phyloP scores from a whole-genome alignment of 169 alveolate genomes.

The Babesia microti region DNA sequence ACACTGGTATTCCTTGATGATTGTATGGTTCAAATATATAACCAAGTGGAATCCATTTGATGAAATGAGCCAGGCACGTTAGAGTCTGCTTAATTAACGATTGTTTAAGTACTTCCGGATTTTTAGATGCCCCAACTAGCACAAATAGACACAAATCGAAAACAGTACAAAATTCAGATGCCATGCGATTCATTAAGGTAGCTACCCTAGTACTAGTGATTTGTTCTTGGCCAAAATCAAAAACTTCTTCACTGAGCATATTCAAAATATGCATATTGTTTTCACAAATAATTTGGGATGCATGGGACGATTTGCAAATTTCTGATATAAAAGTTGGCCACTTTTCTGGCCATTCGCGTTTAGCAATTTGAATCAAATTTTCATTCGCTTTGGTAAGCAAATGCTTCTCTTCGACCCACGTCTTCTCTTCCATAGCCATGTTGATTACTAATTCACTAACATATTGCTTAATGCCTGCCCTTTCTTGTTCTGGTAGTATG shows the following conservation, averaged over 20 bases:
- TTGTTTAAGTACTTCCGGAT: slow-evolving; percentile 65
- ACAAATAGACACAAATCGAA: slow-evolving; percentile 81
- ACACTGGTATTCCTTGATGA: slow-evolving; percentile 49
- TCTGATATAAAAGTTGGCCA: slow-evolving; percentile 99
- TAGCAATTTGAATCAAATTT: slow-evolving; percentile 74
- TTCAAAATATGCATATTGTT: slow-evolving; percentile 91
- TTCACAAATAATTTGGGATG: slow-evolving; percentile 90
- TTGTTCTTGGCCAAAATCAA: slow-evolving; percentile 81
- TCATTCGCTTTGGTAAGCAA: slow-evolving; percentile 73
- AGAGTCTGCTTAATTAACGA: slow-evolving; percentile 78
- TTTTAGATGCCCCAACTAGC: slow-evolving; percentile 60
- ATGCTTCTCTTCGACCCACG: slow-evolving; percentile 63
- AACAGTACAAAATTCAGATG: slow-evolving; percentile 67
- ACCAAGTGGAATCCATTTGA: slow-evolving; percentile 89
- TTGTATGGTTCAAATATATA: slow-evolving; percentile 78
- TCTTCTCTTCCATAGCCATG: slow-evolving; percentile 62
- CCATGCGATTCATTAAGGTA: slow-evolving; percentile 60
- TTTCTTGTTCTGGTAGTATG: slow-evolving; percentile 69
- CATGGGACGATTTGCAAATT: slow-evolving; percentile 87
- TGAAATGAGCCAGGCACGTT: slow-evolving; percentile 79
- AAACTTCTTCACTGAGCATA: slow-evolving; percentile 90
- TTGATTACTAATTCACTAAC: slow-evolving; percentile 66
- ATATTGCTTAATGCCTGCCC: slow-evolving; percentile 70
- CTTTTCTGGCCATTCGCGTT: slow-evolving; percentile 97
- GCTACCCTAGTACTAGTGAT: slow-evolving; percentile 72